Percentiles rank a stretch among this genome's conserved stretches.
phyloP scores from a whole-genome alignment of 805 yeast genomes.

The Ogataea methanolica region DNA sequence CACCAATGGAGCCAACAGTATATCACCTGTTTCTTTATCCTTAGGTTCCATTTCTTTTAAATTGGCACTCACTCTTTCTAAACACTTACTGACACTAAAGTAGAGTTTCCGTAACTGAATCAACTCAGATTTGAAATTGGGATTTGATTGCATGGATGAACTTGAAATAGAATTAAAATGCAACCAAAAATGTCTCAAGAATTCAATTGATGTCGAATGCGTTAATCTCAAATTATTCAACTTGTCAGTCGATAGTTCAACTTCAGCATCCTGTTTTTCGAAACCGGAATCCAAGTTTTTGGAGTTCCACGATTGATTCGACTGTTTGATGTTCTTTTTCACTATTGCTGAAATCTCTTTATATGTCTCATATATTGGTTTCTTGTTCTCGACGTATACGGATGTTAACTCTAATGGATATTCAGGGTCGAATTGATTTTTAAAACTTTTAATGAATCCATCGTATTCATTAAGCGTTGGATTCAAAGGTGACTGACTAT shows the following conservation, averaged over 20 bases:
- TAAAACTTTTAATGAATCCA: constrained; percentile 18
- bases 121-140: constrained; percentile 28
- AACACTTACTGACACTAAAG: constrained; percentile 43
- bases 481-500: constrained; percentile 24
- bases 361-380: constrained; percentile 38
- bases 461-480: constrained; percentile 24
- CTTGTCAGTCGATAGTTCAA: constrained; percentile 21
- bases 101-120: constrained; percentile 40
- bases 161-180: constrained; percentile 41
- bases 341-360: constrained; percentile 43
- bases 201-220: constrained; percentile 72
- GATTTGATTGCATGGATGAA: constrained; percentile 25
- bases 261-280: constrained; percentile 27
- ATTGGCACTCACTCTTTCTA: constrained; percentile 37
- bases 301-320: constrained; percentile 39
- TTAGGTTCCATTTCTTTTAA: constrained; percentile 12
- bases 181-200: constrained; percentile 70
- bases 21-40: constrained; percentile 12
- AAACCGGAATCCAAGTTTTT: constrained; percentile 15
- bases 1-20: constrained; percentile 38
- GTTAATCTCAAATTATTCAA: constrained; percentile 51
- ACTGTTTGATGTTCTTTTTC: constrained; percentile 51
- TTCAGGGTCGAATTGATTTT: constrained; percentile 17
- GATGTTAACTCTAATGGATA: constrained; percentile 20
- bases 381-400: constrained; percentile 23